These are phyloP conservation scores for Sonneratia alba DNA, from an alignment of 345 rosid species.

Conservation along the genomic window DNA sequence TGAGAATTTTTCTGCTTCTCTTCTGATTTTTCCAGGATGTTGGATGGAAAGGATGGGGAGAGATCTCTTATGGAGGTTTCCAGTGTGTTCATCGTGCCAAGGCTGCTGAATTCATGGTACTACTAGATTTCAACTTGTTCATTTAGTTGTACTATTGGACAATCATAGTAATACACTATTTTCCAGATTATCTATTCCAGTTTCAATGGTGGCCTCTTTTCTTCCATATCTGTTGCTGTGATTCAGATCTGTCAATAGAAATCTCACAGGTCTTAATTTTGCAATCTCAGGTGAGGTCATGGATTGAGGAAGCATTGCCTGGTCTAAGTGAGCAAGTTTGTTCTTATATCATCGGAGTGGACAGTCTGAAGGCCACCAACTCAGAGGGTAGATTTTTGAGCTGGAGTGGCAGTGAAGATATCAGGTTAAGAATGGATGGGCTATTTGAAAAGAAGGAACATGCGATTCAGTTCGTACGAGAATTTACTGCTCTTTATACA, in stretches of 20 bases:
- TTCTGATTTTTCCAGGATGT: conserved; percentile 35
- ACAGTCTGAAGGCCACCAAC: conserved; percentile 64
- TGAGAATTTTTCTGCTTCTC: not conserved
- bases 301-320: conserved; percentile 80
- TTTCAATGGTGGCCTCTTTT: not conserved
- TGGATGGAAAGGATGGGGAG: conserved; percentile 98
- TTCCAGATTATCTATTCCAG: not conserved
- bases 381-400: conserved; percentile 17
- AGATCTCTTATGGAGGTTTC: conserved; percentile 86
- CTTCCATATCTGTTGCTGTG: not conserved
- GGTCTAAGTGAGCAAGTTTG: conserved; percentile 34
- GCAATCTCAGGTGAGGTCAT: conserved; percentile 58
- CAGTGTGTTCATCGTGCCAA: conserved; percentile 63
- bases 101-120: conserved; percentile 78
- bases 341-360: conserved; percentile 71
- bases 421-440: conserved; percentile 84
- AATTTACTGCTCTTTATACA: conserved; percentile 76
- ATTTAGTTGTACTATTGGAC: not conserved
- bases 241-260: not conserved
- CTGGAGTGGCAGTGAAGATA: conserved; percentile 31
- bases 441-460: conserved; percentile 60
- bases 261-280: not conserved
- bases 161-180: not conserved
- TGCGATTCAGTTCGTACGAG: conserved; percentile 49
- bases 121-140: not conserved